Base-by-base conservation (phyloP, 495 filamentous ascomycete genomes). In the Bacidia gigantensis region DNA sequence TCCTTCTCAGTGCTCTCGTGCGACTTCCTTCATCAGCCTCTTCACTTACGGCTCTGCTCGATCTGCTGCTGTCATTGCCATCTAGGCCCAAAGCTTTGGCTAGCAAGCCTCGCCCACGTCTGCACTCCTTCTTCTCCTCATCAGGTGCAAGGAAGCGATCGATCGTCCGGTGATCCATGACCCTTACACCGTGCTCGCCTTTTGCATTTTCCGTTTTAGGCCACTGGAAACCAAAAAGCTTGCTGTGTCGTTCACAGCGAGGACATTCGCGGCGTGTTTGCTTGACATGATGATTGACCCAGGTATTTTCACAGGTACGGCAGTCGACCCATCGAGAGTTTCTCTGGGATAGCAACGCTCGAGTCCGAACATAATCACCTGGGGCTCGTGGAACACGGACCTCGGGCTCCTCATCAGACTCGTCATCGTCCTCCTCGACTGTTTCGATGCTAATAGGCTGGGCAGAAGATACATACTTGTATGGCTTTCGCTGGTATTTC, bases 211-310 rank as follows among this genome's bases (percentile, higher is more conserved):
- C 84, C 1, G 93, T 97, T 67, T 97, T 93, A 17, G 92, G 92
- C 93, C 93, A 99, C 48, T 79, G 75, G 60, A 84, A 94, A 0
- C 93, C 93, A 63, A 96, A 99, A 1, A 99, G 71, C 65, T 93
- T 97, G 23, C 85, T 89, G 59, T 99, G 92, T 0, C 93, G 76
- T 69, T 97, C 93, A 66, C 92, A 99, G 17, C 93, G 79, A 10
- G 84, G 87, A 62, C 92, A 99, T 24, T 84, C 82, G 21, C 80
- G 76, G 14, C 84, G 81, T 1, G 90, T 93, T 50, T 80, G 81
- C 64, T 92, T 96, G 1, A 82, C 87, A 58, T 97, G 83, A 17
- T 74, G 70, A 59, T 98, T 89, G 1, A 97, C 80, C 60, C 97
- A 99, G 54, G 79, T 76, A 1, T 72, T 67, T 17, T 77, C 75